A percentile compares a stretch with the other conserved stretches of the same genome.
Conservation (phyloP, 108 stramenopile species). For the Skeletonema tropicum region DNA sequence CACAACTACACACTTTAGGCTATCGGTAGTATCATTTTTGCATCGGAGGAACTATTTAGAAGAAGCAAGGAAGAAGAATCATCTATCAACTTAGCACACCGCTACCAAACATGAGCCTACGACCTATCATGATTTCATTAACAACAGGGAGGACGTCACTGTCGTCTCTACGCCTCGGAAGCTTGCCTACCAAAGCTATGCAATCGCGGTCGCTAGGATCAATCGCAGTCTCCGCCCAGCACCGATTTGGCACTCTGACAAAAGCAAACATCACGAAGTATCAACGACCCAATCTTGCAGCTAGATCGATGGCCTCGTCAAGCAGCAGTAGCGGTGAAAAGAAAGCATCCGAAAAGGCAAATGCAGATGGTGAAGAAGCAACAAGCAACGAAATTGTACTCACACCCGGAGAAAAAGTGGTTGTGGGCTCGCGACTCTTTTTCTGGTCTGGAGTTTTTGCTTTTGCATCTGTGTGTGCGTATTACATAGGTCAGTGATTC, state of each 20-base stretch:
- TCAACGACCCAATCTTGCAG: not conserved
- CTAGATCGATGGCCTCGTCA: not conserved
- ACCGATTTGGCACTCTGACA: not conserved
- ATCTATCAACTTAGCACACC: not conserved
- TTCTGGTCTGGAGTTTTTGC: constrained; percentile 75
- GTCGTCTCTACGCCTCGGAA: not conserved
- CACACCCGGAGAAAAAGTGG: constrained; percentile 91
- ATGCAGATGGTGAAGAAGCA: constrained; percentile 15
- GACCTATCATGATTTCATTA: not conserved
- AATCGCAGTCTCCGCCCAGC: not conserved
- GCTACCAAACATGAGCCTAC: not conserved
- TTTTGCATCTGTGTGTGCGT: constrained; percentile 83
- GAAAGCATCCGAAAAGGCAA: not conserved
- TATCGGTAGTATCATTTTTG: not conserved
- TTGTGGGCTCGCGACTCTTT: constrained; percentile 74
- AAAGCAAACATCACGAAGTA: not conserved
- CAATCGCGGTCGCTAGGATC: not conserved
- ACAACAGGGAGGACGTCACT: constrained; percentile 2
- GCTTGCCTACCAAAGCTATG: not conserved
- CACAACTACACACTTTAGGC: not conserved
- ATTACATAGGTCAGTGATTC: constrained; percentile 64
- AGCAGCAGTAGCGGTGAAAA: constrained; percentile 3
- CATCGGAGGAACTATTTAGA: not conserved
- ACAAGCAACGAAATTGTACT: constrained; percentile 74
- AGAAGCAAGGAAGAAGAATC: not conserved